Percentiles rank a stretch among this genome's conserved stretches.
These are phyloP conservation scores for Krasilnikovozyma curviuscula DNA, from an alignment of 768 basidiomycete genomes.

Conservation along the genomic window DNA sequence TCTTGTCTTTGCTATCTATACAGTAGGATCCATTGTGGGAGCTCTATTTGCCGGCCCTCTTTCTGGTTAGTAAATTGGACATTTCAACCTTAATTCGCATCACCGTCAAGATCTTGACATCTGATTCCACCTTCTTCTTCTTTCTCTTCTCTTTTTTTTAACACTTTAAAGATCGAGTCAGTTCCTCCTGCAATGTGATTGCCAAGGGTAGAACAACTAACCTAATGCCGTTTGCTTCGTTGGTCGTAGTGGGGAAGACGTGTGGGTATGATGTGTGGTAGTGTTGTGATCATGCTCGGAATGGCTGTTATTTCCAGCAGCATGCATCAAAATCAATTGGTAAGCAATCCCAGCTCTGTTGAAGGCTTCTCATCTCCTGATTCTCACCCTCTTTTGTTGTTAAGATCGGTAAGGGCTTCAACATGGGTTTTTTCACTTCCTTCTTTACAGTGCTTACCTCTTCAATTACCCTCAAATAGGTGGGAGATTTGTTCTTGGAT, in stretches of 20 bases:
- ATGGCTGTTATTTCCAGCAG: not conserved
- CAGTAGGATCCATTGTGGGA: constrained; percentile 18
- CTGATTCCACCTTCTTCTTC: not conserved
- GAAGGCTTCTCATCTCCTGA: too few relatives aligned
- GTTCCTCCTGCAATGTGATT: too few relatives aligned
- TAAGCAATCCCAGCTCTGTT: too few relatives aligned
- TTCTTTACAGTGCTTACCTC: too few relatives aligned
- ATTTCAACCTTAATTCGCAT: not conserved
- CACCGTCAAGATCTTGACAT: not conserved
- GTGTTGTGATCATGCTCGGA: not conserved
- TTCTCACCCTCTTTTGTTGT: too few relatives aligned
- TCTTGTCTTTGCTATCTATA: constrained; percentile 9
- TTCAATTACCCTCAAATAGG: too few relatives aligned
- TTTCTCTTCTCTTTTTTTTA: not conserved
- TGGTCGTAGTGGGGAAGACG: not conserved
- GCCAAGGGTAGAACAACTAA: too few relatives aligned
- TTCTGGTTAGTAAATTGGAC: not conserved
- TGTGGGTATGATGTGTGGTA: constrained; percentile 2
- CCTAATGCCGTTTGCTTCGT: too few relatives aligned
- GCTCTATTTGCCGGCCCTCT: not conserved
- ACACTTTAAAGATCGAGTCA: not conserved
- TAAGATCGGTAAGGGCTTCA: too few relatives aligned
- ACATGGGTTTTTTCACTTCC: too few relatives aligned
- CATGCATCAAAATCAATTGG: too few relatives aligned
- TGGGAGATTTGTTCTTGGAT: too few relatives aligned